These are phyloP conservation scores for Cicer arietinum DNA, from an alignment of 306 rosid species.

Conservation along the genomic window DNA sequence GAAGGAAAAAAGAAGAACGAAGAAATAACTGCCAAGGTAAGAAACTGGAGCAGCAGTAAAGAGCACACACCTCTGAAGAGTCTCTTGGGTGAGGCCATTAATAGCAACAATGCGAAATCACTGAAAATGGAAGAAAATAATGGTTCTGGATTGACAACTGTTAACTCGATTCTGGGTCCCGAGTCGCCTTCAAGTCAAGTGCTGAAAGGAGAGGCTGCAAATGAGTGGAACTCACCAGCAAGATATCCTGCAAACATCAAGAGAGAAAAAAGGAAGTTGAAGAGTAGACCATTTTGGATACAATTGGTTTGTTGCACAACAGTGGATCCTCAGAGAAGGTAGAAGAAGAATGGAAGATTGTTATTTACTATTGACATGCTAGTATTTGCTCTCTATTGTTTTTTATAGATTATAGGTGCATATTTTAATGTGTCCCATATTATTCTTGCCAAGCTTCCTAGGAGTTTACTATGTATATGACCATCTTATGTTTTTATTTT, in stretches of 20 bases:
- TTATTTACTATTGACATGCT: not conserved
- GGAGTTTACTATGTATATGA: conserved; percentile 50
- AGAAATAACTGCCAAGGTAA: conserved; percentile 80
- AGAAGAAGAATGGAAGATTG: conserved; percentile 26
- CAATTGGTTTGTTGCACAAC: conserved; percentile 86
- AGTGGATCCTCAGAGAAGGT: conserved; percentile 57
- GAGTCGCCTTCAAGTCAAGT: conserved; percentile 55
- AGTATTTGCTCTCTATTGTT: conserved; percentile 32
- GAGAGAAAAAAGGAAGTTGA: conserved; percentile 76
- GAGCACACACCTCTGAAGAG: conserved; percentile 81
- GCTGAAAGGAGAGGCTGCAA: conserved; percentile 51
- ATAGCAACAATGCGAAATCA: conserved; percentile 59
- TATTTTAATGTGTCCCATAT: conserved; percentile 39
- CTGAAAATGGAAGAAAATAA: conserved; percentile 54
- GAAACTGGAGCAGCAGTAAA: conserved; percentile 81
- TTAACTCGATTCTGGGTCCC: conserved; percentile 59
- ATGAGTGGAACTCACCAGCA: conserved; percentile 92
- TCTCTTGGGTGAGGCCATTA: conserved; percentile 79
- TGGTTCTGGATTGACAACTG: conserved; percentile 53
- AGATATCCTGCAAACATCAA: conserved; percentile 71
- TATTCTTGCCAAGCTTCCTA: conserved; percentile 19
- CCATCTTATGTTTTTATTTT: conserved; percentile 41
- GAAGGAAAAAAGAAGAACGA: conserved; percentile 78
- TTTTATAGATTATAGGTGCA: conserved; percentile 43
- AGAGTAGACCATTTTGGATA: conserved; percentile 82